Base-by-base conservation (phyloP, 2,329 filamentous ascomycete genomes). In the Albophoma yamanashiensis region DNA sequence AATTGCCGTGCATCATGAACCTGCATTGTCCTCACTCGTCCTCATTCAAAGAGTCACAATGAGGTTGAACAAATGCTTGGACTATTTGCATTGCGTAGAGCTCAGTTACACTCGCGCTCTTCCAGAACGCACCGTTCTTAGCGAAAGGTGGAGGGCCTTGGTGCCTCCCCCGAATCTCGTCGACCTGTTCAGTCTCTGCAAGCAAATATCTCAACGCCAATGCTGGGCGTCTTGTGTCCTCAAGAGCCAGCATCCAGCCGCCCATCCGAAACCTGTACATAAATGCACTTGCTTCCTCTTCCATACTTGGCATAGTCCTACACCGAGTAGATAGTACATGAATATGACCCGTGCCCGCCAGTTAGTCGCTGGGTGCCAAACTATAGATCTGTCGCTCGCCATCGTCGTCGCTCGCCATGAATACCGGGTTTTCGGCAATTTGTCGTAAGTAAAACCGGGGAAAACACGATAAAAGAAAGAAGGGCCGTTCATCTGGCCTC, bases 251-350 rank as follows among this genome's bases (percentile, higher is more conserved):
- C 42, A 14, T 58, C 34, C 31, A 22, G 27, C 31, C 31, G 20
- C 31, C 56, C 42, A 20, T 22, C 39, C 25, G 39, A 57, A 40
- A 34, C 14, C 40, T 57, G 55, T 57, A 43, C 38, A 57, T 36
- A 31, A 57, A 55, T 55, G 50, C 50, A 55, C 31, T 25, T 56
- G 31, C 55, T n/a, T 52, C 40, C 42, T 39, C 34, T 22, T 56
- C 43, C 56, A 27, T 45, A 38, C 39, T 52, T 55, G 50, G 57
- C 31, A 31, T 56, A 59, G 31, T 56, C 38, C 22, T 59, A 57
- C 58, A 56, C 53, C 40, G 55, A 55, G 39, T 59, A 59, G 27
- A 61, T 56, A 58, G 31, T 62, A 61, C 58, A 62, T 56, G 53
- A 56, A 56, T 39, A 34, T 56, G 43, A 40, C 55, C 61, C 57